Conservation (phyloP, 768 basidiomycete genomes). For the Tephrocybe sp. region DNA sequence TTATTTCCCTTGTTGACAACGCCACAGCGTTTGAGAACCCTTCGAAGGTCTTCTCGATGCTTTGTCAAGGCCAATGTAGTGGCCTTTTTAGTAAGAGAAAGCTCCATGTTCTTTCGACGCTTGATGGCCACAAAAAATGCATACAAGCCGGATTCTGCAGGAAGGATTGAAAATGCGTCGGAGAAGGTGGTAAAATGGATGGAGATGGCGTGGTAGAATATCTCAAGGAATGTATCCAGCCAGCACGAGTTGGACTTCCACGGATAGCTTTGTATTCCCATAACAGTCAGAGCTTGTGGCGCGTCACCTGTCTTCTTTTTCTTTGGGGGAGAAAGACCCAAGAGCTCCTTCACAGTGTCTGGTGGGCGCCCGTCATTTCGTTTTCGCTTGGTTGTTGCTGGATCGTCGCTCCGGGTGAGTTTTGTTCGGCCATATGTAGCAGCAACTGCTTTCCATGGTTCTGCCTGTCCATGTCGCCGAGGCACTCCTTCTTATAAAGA, state of each 20-base stretch:
- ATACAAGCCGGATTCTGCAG: not conserved
- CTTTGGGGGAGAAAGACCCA: not conserved
- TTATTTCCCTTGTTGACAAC: not conserved
- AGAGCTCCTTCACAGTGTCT: slow-evolving; percentile 4
- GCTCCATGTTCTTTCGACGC: not conserved
- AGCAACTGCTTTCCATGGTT: slow-evolving; percentile 24
- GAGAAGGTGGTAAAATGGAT: not conserved
- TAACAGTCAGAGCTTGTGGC: not conserved
- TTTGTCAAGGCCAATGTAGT: not conserved
- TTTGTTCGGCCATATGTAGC: slow-evolving; percentile 22
- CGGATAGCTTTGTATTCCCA: not conserved
- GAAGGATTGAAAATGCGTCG: not conserved
- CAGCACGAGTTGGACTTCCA: slow-evolving; percentile 2
- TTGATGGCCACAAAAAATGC: not conserved
- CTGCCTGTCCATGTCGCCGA: slow-evolving; percentile 22
- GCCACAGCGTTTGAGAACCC: not conserved
- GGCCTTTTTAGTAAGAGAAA: not conserved
- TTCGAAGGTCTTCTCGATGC: not conserved
- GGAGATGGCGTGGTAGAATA: not conserved
- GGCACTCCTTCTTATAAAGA: slow-evolving; percentile 17
- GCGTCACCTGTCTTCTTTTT: not conserved
- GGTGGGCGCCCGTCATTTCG: slow-evolving; percentile 24
- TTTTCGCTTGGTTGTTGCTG: slow-evolving; percentile 11
- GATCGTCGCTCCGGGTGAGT: slow-evolving; percentile 9
- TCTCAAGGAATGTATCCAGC: slow-evolving; percentile 3